phyloP scores from a whole-genome alignment of 2,329 filamentous ascomycete genomes.

The Curvularia verruculosa region DNA sequence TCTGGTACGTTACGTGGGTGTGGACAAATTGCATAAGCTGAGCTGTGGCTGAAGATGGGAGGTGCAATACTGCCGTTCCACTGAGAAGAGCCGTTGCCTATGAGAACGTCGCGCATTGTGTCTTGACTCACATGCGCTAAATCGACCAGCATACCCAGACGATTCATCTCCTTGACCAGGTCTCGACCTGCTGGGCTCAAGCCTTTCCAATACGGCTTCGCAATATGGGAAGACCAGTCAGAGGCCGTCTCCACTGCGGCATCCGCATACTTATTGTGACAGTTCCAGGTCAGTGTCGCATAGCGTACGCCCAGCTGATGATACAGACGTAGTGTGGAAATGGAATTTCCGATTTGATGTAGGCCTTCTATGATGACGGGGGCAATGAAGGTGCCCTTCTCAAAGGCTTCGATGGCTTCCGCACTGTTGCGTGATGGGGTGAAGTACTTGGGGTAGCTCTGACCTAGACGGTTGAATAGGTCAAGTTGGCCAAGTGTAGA shows the following conservation, averaged over 20 bases:
- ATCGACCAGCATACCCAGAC: slow-evolving; percentile 92
- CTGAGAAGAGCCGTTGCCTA: slow-evolving; percentile 54
- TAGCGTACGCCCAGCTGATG: slow-evolving; percentile 83
- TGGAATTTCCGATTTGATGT: slow-evolving; percentile 89
- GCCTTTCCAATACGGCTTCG: slow-evolving; percentile 69
- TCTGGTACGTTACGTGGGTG: slow-evolving; percentile 92
- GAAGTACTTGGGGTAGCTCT: slow-evolving; percentile 71
- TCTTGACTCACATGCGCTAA: slow-evolving; percentile 78
- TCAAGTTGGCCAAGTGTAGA: slow-evolving; percentile 78
- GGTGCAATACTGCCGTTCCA: slow-evolving; percentile 80
- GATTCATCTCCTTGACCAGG: slow-evolving; percentile 88
- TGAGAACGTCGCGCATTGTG: slow-evolving; percentile 84
- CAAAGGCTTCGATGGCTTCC: slow-evolving; percentile 64
- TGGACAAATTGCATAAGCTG: slow-evolving; percentile 78
- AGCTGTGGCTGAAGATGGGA: slow-evolving; percentile 88
- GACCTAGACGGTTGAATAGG: slow-evolving; percentile 68
- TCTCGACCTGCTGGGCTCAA: slow-evolving; percentile 72
- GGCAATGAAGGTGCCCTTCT: slow-evolving; percentile 43
- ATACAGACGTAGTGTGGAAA: slow-evolving; percentile 75
- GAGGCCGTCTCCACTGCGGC: slow-evolving; percentile 69
- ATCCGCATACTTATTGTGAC: slow-evolving; percentile 88
- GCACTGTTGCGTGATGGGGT: slow-evolving; percentile 66
- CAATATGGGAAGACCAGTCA: slow-evolving; percentile 47
- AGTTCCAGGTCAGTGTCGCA: slow-evolving; percentile 89
- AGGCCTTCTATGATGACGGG: slow-evolving; percentile 64